Conservation (phyloP, 495 filamentous ascomycete species). For the Lophiotrema nucula region DNA sequence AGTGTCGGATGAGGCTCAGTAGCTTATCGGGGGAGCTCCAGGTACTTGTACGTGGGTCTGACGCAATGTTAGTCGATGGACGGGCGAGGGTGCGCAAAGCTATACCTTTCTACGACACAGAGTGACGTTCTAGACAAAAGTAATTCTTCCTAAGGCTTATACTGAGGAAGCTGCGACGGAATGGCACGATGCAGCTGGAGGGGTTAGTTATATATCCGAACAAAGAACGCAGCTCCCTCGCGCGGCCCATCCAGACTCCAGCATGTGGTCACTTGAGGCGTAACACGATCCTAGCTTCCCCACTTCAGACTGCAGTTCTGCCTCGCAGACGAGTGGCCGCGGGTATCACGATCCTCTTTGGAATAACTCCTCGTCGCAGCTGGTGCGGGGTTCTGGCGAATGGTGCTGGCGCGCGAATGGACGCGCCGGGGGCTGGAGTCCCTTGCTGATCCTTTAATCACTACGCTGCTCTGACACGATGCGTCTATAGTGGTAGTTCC, state of each 20-base stretch:
- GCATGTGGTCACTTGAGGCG: conserved; percentile 23
- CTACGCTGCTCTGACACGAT: background rate
- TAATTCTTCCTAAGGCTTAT: background rate
- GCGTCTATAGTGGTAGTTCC: conserved; percentile 8
- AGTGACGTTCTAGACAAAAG: too few species aligned
- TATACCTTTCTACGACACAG: too few species aligned
- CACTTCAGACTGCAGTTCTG: too few species aligned
- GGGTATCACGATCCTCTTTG: conserved; percentile 19
- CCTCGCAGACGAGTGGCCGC: too few species aligned
- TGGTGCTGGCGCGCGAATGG: background rate
- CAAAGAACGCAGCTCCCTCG: background rate
- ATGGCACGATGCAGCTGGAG: too few species aligned
- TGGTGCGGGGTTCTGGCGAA: conserved; percentile 32
- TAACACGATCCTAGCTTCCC: conserved; percentile 28
- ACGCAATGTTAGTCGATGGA: conserved; percentile 5
- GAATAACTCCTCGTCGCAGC: conserved; percentile 7
- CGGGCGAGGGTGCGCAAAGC: background rate
- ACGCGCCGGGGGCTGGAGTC: conserved; percentile 1
- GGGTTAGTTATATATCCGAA: too few species aligned
- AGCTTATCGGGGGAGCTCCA: too few species aligned
- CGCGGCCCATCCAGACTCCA: background rate
- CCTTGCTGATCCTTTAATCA: conserved; percentile 20
- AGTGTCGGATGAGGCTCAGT: background rate
- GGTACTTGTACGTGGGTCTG: conserved; percentile 15
- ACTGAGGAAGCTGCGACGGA: too few species aligned